Conservation (phyloP, 177 flowering plant species). For the Vitis hybrid region DNA sequence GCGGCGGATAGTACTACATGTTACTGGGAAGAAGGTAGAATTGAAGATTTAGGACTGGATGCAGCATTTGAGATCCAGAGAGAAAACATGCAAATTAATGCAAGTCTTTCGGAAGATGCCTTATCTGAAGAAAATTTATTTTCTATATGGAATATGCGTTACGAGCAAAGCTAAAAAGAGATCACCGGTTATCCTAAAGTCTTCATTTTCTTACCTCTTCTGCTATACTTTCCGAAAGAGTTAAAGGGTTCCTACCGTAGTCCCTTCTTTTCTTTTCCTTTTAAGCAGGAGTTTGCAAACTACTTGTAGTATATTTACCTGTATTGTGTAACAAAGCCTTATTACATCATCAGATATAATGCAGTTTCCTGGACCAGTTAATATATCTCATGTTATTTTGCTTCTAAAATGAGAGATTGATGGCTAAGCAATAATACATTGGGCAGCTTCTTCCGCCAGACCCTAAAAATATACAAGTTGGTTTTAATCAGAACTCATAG, state of each 20-base stretch:
- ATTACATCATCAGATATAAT: neutral
- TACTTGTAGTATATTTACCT: too few relatives aligned
- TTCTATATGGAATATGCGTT: conserved; percentile 30
- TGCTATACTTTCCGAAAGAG: neutral
- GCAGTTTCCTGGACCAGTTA: neutral
- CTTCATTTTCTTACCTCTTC: too few relatives aligned
- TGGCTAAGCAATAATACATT: neutral
- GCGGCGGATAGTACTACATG: too few relatives aligned
- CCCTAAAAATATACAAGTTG: conserved; percentile 5
- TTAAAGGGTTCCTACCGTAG: neutral
- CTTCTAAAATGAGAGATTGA: neutral
- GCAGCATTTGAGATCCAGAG: conserved; percentile 9
- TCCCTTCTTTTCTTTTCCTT: neutral
- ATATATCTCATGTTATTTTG: neutral
- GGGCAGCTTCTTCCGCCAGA: neutral
- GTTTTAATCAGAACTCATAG: conserved; percentile 35
- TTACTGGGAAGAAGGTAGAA: neutral
- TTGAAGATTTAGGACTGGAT: conserved; percentile 12
- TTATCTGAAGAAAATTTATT: conserved; percentile 3
- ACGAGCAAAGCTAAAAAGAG: neutral
- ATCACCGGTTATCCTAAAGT: too few relatives aligned
- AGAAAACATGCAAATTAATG: conserved; percentile 11
- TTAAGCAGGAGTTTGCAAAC: too few relatives aligned
- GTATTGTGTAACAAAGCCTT: neutral
- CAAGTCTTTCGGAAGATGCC: neutral